Conservation (phyloP, 805 yeast species). For the Maudiozyma serrabonitensis region DNA sequence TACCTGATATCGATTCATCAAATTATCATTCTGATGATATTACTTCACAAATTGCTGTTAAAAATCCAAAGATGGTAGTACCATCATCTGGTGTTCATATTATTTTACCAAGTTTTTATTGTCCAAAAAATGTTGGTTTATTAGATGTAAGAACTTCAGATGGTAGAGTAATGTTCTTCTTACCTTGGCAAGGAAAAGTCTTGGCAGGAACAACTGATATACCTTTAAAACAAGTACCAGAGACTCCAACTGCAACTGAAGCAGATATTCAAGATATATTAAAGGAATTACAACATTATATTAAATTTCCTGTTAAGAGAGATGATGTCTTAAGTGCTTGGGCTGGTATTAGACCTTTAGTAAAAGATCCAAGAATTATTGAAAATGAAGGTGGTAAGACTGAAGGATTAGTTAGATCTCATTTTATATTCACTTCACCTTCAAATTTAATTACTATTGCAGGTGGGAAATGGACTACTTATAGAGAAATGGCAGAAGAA, state of each 20-base stretch:
- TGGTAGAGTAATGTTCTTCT: conserved; percentile 92
- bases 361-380: conserved; percentile 57
- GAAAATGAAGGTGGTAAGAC: conserved; percentile 44
- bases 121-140: conserved; percentile 79
- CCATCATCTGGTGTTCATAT: conserved; percentile 93
- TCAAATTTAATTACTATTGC: conserved; percentile 79
- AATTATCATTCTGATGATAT: conserved; percentile 10
- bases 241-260: conserved; percentile 75
- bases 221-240: conserved; percentile 62
- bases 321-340: conserved; percentile 90
- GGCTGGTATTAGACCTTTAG: conserved; percentile 95
- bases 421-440: conserved; percentile 61
- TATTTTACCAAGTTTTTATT: conserved; percentile 83
- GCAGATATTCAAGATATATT: conserved; percentile 82
- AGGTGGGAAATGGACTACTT: conserved; percentile 98
- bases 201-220: conserved; percentile 95
- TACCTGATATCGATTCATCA: conserved; percentile 36
- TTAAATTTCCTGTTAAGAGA: conserved; percentile 79
- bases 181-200: conserved; percentile 97
- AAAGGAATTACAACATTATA: conserved; percentile 79
- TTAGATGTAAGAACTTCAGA: conserved; percentile 88
- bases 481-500: conserved; percentile 96
- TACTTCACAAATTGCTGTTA: conserved; percentile 22
- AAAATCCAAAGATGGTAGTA: conserved; percentile 69
- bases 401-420: conserved; percentile 86